Evolutionary conservation across 306 rosid genomes (phyloP).

Genomic region (Rubus parviflorus): DNA sequence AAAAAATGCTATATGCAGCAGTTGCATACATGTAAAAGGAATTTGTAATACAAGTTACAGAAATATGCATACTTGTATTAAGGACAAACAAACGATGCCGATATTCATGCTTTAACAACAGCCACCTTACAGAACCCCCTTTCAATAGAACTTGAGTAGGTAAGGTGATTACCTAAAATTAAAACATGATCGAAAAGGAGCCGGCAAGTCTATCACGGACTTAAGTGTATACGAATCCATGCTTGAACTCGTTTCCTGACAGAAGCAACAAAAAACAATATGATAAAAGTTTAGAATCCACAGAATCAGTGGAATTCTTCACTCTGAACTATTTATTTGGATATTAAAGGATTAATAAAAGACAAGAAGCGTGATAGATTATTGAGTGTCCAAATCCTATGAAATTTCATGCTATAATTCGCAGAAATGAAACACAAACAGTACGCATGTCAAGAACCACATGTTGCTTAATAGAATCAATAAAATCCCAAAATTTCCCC

Average conservation of each 20-base stretch:
- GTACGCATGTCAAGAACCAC: background rate
- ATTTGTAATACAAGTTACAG: background rate
- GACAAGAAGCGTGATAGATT: too few species aligned
- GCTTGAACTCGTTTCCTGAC: conserved; percentile 16
- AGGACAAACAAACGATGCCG: background rate
- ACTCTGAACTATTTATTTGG: too few species aligned
- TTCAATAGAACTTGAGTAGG: background rate
- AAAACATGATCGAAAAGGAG: conserved; percentile 64
- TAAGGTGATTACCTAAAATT: conserved; percentile 68
- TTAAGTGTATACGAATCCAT: conserved; percentile 85
- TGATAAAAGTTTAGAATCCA: background rate
- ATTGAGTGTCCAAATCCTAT: background rate
- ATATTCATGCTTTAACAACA: conserved; percentile 3
- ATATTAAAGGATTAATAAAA: too few species aligned
- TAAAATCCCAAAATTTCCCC: background rate
- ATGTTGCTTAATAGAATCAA: background rate
- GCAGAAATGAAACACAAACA: background rate
- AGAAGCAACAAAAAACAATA: conserved; percentile 13
- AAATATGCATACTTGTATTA: background rate
- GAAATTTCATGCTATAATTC: conserved; percentile 4
- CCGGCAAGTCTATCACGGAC: conserved; percentile 81
- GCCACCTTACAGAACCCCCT: conserved; percentile 21
- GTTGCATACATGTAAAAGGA: background rate
- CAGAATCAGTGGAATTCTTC: background rate
- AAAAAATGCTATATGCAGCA: background rate